Evolutionary conservation across 2,329 filamentous ascomycete genomes (phyloP).

Genomic region (Domatiomyces globalis): DNA sequence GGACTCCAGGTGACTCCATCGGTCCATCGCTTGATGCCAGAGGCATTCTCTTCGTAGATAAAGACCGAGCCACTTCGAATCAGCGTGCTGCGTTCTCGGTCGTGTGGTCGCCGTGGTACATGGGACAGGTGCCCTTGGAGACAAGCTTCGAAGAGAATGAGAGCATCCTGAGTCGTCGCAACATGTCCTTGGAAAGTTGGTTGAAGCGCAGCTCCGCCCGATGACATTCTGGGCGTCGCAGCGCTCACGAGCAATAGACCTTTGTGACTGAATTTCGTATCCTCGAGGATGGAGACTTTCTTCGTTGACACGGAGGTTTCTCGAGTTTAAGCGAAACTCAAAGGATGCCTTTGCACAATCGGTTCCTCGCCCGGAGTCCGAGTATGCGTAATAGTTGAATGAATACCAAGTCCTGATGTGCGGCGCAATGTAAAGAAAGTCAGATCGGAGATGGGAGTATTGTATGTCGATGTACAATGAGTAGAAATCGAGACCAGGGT

Average conservation of each 20-base stretch:
- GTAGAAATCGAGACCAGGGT: background rate
- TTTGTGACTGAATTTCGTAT: background rate
- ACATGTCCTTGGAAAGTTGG: slow-evolving; percentile 57
- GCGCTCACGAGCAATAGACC: background rate
- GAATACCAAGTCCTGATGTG: background rate
- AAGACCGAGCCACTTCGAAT: slow-evolving; percentile 78
- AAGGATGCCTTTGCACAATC: background rate
- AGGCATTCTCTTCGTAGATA: slow-evolving; percentile 81
- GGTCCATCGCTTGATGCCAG: slow-evolving; percentile 88
- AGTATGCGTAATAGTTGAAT: background rate
- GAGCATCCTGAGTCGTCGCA: slow-evolving; percentile 56
- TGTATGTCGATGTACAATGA: background rate
- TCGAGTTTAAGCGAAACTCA: slow-evolving; percentile 7
- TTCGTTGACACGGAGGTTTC: background rate
- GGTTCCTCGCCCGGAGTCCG: background rate
- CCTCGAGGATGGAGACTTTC: background rate
- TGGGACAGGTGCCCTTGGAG: slow-evolving; percentile 56
- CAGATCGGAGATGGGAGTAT: background rate
- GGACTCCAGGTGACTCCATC: slow-evolving; percentile 87
- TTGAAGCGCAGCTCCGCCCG: slow-evolving; percentile 35
- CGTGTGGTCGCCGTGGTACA: slow-evolving; percentile 71
- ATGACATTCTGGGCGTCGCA: slow-evolving; percentile 12
- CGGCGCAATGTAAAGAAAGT: background rate
- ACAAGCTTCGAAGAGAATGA: slow-evolving; percentile 68
- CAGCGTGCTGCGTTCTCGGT: slow-evolving; percentile 61